Base-by-base conservation (phyloP, 2,329 filamentous ascomycete genomes). In the Ramularia endophylla region DNA sequence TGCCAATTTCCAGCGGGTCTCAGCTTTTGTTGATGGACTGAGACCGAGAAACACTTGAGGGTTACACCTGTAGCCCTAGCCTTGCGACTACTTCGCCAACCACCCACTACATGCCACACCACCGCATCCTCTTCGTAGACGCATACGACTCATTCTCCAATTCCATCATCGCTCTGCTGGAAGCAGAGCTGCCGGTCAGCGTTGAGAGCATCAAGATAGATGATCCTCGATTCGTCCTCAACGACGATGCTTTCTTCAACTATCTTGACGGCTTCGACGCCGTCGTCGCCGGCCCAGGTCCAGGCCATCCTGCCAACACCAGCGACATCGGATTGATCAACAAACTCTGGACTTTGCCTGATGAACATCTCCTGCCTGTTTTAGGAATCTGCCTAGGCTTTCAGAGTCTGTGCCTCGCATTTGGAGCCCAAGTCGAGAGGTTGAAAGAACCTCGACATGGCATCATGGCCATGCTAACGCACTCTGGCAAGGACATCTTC, bases 61-160 rank as follows among this genome's bases (percentile, higher is more conserved):
- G 30, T 27, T 27, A 27, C 40, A 20, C 17, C 35, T 25, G 44
- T 19, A 33, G 36, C 32, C 29, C 31, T 28, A 40, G 42, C 43
- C 30, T 40, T 44, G 31, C 41, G 27, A 13, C 38, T 41, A 13
- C 31, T 18, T 29, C 30, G 37, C 13, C 27, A n/a, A 1, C 31
- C 16, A 28, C 27, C 40, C 38, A 40, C 28, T 47, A 51, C 46
- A 58, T 59, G 55, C 52, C 49, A 42, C 48, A 32, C 39, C 51
- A 49, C 36, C 55, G 52, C 29, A 46, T 97, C 48, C 78, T 97
- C 49, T 95, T 94, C 66, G 74, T 98, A 53, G 92, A 97, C 64
- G 89, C 90, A 48, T 94, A 94, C 66, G 92, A 98, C 69, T 95
- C 89, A 30, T 98, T 95, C 66, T 87, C 88, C 41, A 89, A 94